These are phyloP conservation scores for Juncus effusus DNA, from an alignment of 176 grass and related monocot species.

Conservation along the genomic window DNA sequence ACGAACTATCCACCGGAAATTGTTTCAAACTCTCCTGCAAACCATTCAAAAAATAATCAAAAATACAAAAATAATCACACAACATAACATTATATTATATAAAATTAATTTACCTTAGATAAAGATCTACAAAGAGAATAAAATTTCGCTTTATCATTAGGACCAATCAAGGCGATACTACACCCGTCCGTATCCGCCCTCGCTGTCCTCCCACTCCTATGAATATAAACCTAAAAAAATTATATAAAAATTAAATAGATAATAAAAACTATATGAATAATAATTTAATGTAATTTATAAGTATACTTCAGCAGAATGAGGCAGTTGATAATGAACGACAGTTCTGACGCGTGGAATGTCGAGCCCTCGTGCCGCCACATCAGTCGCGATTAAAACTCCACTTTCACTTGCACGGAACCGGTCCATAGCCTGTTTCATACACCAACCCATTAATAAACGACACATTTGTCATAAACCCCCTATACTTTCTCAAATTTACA, in stretches of 20 bases:
- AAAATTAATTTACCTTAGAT: conserved; percentile 55
- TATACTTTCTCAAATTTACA: neutral
- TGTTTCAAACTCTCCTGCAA: conserved; percentile 79
- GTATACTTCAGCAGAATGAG: conserved; percentile 83
- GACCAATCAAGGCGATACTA: conserved; percentile 75
- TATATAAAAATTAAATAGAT: conserved; percentile 8
- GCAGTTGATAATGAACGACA: conserved; percentile 90
- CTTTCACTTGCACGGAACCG: conserved; percentile 79
- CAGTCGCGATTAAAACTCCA: conserved; percentile 69
- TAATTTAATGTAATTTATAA: neutral
- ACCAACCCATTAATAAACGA: conserved; percentile 22
- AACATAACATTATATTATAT: conserved; percentile 14
- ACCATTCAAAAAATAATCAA: conserved; percentile 28
- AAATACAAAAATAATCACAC: conserved; percentile 5
- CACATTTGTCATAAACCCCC: neutral
- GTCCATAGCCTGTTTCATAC: conserved; percentile 58
- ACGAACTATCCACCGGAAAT: conserved; percentile 74
- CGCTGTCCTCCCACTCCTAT: conserved; percentile 94
- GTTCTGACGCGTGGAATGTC: conserved; percentile 87
- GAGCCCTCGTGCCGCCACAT: conserved; percentile 83
- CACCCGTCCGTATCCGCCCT: conserved; percentile 72
- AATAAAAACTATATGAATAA: too few relatives aligned
- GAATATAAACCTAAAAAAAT: conserved; percentile 78
- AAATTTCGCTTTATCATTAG: conserved; percentile 81
- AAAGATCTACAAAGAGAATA: conserved; percentile 77